Evolutionary conservation across 805 yeast genomes (phyloP), one percentile per base, ranked within the genome.

Genomic region (Yueomyces sinensis): DNA sequence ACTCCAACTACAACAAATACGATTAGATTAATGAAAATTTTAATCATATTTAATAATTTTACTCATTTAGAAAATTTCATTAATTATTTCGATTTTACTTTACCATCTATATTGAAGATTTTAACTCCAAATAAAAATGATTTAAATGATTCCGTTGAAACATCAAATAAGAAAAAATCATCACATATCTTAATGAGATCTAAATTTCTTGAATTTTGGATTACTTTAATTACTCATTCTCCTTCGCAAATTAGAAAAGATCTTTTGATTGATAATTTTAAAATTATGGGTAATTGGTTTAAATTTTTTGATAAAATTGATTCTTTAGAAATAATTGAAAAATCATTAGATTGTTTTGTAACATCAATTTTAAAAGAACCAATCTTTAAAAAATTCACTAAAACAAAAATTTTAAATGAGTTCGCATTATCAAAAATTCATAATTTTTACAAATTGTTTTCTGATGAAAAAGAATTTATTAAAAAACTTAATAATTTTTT

Each of bases 351-450:
- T 0, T 63, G 73, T 18, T 58, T 83, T 37, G 70, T 65, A 14
- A 49, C 57, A 1, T 58, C 61, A 17, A 66, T 87, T 3, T 47
- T 83, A 25, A 52, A 59, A 19, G 96, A 87, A 43, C 47, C 61
- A 3, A 57, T 68, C 11, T 79, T 75, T 50, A 72, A 72, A 43
- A 77, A 75, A 46, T 62, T 76, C 39, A 70, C 84, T 0, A 87
- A 86, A 51, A 70, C 83, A 40, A 72, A 74, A 39, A 68, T 86
- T 13, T 68, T 89, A 47, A 83, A 82, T 45, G 96, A 87, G 49
- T 72, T 80, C 64, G 71, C 77, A 17, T 49, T 84, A 38, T 64
- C 66, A 19, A 74, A 74, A 35, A 43, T 83, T 22, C 69, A 73
- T 24, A 63, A 69, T 3, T 52, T 83, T 3, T 74, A 66, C 33